Evolutionary conservation across 75 land plant species (phyloP), one percentile per base, ranked within the genome.

Genomic region (Ceratopteris richardii): DNA sequence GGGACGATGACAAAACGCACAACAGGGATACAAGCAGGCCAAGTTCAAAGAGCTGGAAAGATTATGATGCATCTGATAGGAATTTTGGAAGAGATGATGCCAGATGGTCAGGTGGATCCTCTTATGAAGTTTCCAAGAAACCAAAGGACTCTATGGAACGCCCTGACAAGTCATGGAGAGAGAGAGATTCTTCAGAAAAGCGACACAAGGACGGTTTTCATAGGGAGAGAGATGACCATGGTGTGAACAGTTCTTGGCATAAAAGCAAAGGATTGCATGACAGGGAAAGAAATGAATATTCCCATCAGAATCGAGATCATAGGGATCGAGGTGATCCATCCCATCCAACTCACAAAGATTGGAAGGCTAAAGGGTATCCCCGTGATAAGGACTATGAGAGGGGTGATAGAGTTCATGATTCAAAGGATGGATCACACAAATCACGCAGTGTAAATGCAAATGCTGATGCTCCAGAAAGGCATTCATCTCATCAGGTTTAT

Each of bases 101-200:
- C 2, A 59, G 62, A 25, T 62, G 61, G 2, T 51, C 44, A n/a
- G 37, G 37, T 3, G 9, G 37, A 3, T 9, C 37, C 37, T 21
- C 18, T 2, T 30, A 44, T 19, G 71, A 68, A 21, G 28, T 44
- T 36, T 36, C 25, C 31, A 68, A 68, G 64, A 54, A 63, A 36
- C 43, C 41, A 64, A 68, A 61, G 57, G 71, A 68, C 14, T 46
- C 22, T 12, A 51, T 41, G 28, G 54, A 52, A 23, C 25, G 16
- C 24, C 14, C 27, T 52, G 54, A 52, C 29, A 52, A 28, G 54
- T 2, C 28, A 26, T 39, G 65, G 55, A 60, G 57, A 68, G 58
- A 55, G 21, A 43, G 65, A 61, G 51, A 61, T 56, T 29, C 46
- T 20, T 39, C 17, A 41, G 58, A 61, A 52, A 54, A 57, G 37